These are phyloP conservation scores for Fomitopsis serialis DNA, from an alignment of 768 basidiomycete genomes.

Conservation along the genomic window DNA sequence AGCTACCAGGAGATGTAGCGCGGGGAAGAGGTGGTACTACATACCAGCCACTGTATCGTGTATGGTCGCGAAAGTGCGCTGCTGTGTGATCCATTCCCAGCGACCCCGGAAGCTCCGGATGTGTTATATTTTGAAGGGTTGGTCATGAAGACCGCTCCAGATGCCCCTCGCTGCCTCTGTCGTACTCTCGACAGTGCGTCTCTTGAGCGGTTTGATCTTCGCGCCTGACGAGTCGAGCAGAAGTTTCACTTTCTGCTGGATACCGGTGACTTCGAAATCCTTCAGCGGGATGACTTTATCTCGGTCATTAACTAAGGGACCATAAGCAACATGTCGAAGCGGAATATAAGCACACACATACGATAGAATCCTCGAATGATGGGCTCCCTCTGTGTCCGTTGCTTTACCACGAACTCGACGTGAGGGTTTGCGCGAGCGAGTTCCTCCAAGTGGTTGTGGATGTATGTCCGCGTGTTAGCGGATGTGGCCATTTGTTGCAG, in stretches of 20 bases:
- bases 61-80: too few relatives aligned
- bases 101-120: too few relatives aligned
- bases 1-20: too few relatives aligned
- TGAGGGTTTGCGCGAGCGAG: conserved; percentile 74
- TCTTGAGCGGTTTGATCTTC: conserved; percentile 78
- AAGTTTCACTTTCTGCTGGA: conserved; percentile 75
- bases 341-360: conserved; percentile 29
- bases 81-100: too few relatives aligned
- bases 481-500: conserved; percentile 83
- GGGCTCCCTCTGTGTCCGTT: conserved; percentile 71
- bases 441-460: conserved; percentile 54
- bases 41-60: too few relatives aligned
- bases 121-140: conserved; percentile 49
- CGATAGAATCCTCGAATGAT: conserved; percentile 82
- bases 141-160: conserved; percentile 83
- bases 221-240: conserved; percentile 84
- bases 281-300: conserved; percentile 87
- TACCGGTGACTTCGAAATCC: conserved; percentile 64
- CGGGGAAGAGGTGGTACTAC: too few relatives aligned
- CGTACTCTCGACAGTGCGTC: conserved; percentile 66
- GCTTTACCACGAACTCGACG: conserved; percentile 79
- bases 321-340: conserved; percentile 9
- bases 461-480: conserved; percentile 60
- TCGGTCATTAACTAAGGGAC: conserved; percentile 67
- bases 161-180: conserved; percentile 82